phyloP scores from a whole-genome alignment of 257 asterid species.

The Solanum megistacrolobum region DNA sequence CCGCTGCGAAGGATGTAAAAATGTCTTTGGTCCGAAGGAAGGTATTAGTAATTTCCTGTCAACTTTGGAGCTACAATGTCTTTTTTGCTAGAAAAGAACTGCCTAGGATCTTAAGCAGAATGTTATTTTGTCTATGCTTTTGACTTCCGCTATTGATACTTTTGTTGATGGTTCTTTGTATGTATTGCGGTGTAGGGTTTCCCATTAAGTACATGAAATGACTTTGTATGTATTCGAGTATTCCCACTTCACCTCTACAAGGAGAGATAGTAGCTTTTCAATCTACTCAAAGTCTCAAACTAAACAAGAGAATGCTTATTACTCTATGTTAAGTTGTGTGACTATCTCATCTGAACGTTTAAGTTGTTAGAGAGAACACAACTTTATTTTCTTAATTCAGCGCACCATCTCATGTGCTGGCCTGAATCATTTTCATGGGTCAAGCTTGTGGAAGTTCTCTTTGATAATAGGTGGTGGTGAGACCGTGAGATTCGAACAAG shows the following conservation, averaged over 20 bases:
- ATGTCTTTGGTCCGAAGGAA: constrained; percentile 54
- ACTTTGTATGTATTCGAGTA: not conserved
- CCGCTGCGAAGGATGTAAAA: constrained; percentile 81
- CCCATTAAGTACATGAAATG: not conserved
- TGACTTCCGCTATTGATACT: not conserved
- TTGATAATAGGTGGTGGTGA: not conserved
- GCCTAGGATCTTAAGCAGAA: not conserved
- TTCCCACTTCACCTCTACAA: not conserved
- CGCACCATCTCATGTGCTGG: not conserved
- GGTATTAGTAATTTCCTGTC: constrained; percentile 29
- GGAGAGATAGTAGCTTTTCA: not conserved
- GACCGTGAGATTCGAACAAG: not conserved
- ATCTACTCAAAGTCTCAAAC: not conserved
- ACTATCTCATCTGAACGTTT: not conserved
- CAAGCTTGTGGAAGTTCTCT: not conserved
- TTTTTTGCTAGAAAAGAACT: not conserved
- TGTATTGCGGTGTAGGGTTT: not conserved
- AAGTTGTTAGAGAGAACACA: not conserved
- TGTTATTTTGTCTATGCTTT: not conserved
- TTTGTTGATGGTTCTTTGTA: not conserved
- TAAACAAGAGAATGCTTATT: not conserved
- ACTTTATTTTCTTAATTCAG: not conserved
- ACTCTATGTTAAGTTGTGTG: not conserved
- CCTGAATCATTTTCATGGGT: not conserved
- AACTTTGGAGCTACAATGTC: not conserved